Base-by-base conservation (phyloP, 495 filamentous ascomycete genomes). In the Apiosordaria backusii region DNA sequence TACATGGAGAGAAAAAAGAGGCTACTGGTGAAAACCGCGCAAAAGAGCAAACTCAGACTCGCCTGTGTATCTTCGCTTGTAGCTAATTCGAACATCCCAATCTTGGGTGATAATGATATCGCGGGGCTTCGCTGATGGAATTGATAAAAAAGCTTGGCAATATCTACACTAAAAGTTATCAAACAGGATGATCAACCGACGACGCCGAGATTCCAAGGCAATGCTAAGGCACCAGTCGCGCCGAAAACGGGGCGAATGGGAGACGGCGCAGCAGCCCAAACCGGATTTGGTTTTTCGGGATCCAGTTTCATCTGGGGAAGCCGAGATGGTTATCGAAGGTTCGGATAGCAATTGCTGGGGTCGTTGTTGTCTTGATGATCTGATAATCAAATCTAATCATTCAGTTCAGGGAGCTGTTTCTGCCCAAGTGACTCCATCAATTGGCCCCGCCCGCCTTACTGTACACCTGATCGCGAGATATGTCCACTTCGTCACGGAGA, bases 101-200 rank as follows among this genome's bases (percentile, higher is more conserved):
- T 45, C 35, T 45, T 45, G 35, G 35, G 35, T 45, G 35, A 45
- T 13, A 45, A 13, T 45, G 35, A 45, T 45, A 15, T 45, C 16
- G 35, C 9, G 35, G 35, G 35, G 16, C 10, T 45, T 45, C n/a
- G 52, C 40, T 64, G 65, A 69, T 67, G 29, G 63, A 70, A 72
- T 64, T 67, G 74, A 75, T 72, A 75, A 75, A 69, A 74, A 65
- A 6, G 58, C 65, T 55, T 55, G 52, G n/a, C 52, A 22, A 4
- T 19, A 67, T 67, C 55, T n/a, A 65, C n/a, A n/a, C n/a, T n/a
- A n/a, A n/a, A n/a, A 65, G 65, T 62, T 10, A 13, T 26, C 61
- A 64, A 63, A 57, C 63, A 55, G 52, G 52, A 55, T 55, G 13
- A 55, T 55, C 52, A 55, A 18, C 52, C 52, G 35, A 45, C 35